Conservation (phyloP, 2,329 filamentous ascomycete species). For the Conoideocrella luteorostrata region DNA sequence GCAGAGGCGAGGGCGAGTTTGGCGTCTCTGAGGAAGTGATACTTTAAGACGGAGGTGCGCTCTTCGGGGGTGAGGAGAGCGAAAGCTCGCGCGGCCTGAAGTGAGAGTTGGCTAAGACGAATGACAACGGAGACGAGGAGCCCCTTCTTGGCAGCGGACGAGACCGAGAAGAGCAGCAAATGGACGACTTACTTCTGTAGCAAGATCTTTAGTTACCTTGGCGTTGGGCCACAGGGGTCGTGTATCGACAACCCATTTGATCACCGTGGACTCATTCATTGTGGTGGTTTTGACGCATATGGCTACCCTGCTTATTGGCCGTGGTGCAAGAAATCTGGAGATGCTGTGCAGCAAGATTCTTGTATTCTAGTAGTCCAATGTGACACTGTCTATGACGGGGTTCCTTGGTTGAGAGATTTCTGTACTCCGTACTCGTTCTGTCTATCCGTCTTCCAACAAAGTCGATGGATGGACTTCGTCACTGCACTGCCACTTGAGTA, state of each 20-base stretch:
- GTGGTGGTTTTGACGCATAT: not conserved
- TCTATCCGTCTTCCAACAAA: no score
- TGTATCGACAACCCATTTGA: constrained; percentile 60
- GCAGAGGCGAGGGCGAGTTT: constrained; percentile 68
- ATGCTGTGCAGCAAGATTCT: no score
- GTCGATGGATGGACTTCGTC: no score
- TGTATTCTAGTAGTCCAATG: no score
- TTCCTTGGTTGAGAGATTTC: no score
- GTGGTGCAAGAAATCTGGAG: no score
- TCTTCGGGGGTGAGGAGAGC: constrained; percentile 49
- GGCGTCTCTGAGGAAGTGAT: constrained; percentile 63
- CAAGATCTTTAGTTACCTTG: constrained; percentile 40
- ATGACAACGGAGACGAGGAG: not conserved
- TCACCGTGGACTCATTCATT: constrained; percentile 28
- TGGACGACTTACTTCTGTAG: constrained; percentile 33
- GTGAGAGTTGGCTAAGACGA: not conserved
- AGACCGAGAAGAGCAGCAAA: not conserved
- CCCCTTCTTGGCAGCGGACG: no score
- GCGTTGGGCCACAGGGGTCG: constrained; percentile 50
- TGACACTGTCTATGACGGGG: no score
- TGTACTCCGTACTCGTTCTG: no score
- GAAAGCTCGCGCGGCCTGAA: constrained; percentile 48
- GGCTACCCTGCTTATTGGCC: not conserved
- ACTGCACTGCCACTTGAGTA: no score
- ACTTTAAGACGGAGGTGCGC: constrained; percentile 50